These are phyloP conservation scores for Prunus persica DNA, from an alignment of 306 rosid genomes.

Conservation along the genomic window Prunus_persica_NCBIv2 NC_034014.1:25591001-25591500, in stretches of 20 bases:
- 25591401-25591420: neutral
- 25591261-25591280: neutral
- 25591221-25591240: neutral
- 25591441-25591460: too few species aligned
- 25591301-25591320: neutral
- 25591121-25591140: neutral
- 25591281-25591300: neutral
- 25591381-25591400: neutral
- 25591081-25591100: neutral
- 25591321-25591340: neutral
- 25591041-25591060: neutral
- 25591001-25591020: neutral
- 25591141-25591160: neutral
- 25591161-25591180: neutral
- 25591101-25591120: neutral
- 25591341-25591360: neutral
- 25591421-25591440: too few species aligned
- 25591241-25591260: neutral
- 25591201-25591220: too few species aligned
- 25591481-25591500: too few species aligned
- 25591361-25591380: neutral
- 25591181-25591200: neutral
- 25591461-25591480: too few species aligned
- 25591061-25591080: neutral
- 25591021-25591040: neutral